Evolutionary conservation across 768 basidiomycete species (phyloP), one percentile per base, ranked within the genome.

Genomic region (Russula sp.): DNA sequence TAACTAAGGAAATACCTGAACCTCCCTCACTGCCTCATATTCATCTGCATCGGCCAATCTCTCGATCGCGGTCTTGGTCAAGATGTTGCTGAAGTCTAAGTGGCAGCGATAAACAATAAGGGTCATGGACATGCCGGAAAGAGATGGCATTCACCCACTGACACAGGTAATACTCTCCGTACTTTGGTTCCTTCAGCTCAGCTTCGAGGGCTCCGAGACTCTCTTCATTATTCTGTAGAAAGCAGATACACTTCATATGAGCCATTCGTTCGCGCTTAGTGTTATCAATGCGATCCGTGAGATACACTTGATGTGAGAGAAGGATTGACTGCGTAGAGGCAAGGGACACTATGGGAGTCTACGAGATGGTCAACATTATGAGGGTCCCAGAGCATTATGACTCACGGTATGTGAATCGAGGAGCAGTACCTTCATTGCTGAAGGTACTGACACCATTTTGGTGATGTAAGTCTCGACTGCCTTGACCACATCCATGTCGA

Each of bases 141-240:
- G 39, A 49, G 56, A 50, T 69, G 69, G 74, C 76, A 81, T 78
- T 81, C 84, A 89, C 87, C 81, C 79, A 93, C 96, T 88, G 83
- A 98, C 96, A 99, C 72, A 99, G 77, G 81, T 96, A 98, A 76
- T 99, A 99, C 76, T 94, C 93, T 72, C 94, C 94, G 69, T 98
- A 99, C 74, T 89, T 89, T 10, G 95, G 96, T 69, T 93, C 88
- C 41, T 80, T 80, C 38, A 99, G 78, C 71, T 99, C 97, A 58
- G 81, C 77, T 66, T 88, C 88, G 58, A 98, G 79, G 29, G 88
- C 88, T 58, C 85, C 85, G 39, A 99, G 77, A 70, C 91, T 94
- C 35, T 87, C 84, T 51, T 90, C 86, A 59, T 81, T 88, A 42
- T 85, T 86, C 55, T 93, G 85, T 9, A 99, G 79, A 71, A 99